These are phyloP conservation scores for Exophiala xenobiotica DNA, from an alignment of 2,329 filamentous ascomycete species.

Conservation along the genomic window DNA sequence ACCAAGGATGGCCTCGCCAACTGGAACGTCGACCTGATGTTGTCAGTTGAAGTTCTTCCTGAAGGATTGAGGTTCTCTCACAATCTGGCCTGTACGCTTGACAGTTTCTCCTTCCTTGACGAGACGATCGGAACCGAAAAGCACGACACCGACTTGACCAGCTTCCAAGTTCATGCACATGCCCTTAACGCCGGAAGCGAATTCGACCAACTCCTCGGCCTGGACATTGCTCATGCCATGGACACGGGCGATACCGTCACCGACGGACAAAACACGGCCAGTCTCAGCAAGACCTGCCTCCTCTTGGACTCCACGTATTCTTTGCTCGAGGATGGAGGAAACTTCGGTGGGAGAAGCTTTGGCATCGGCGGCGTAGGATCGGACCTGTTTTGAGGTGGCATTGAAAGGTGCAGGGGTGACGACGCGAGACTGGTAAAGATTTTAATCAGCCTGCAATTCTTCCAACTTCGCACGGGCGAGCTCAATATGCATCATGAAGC, in stretches of 20 bases:
- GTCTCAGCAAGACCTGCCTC: conserved; percentile 96
- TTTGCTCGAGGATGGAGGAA: conserved; percentile 98
- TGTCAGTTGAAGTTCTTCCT: conserved; percentile 27
- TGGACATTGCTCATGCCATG: conserved; percentile 99
- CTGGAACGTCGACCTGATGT: conserved; percentile 85
- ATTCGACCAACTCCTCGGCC: conserved; percentile 99
- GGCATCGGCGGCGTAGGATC: conserved; percentile 86
- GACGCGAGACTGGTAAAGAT: conserved; percentile 70
- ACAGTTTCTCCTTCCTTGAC: conserved; percentile 99
- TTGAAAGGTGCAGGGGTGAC: conserved; percentile 75
- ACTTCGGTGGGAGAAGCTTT: conserved; percentile 98
- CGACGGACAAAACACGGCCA: conserved; percentile 96
- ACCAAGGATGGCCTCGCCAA: conserved; percentile 87
- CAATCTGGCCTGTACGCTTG: conserved; percentile 99
- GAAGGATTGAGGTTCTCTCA: conserved; percentile 50
- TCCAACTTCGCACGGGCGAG: background rate
- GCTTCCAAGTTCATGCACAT: conserved; percentile 99
- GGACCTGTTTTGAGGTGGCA: conserved; percentile 68
- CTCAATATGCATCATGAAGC: conserved; percentile 5
- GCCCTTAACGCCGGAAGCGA: conserved; percentile 99
- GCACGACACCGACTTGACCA: conserved; percentile 99
- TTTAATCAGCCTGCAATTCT: conserved; percentile 36
- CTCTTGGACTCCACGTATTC: conserved; percentile 97
- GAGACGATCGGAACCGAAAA: conserved; percentile 99
- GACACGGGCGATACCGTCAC: conserved; percentile 99